Conservation (phyloP, 2,329 filamentous ascomycete genomes). For the Monilinia fructicola region DNA sequence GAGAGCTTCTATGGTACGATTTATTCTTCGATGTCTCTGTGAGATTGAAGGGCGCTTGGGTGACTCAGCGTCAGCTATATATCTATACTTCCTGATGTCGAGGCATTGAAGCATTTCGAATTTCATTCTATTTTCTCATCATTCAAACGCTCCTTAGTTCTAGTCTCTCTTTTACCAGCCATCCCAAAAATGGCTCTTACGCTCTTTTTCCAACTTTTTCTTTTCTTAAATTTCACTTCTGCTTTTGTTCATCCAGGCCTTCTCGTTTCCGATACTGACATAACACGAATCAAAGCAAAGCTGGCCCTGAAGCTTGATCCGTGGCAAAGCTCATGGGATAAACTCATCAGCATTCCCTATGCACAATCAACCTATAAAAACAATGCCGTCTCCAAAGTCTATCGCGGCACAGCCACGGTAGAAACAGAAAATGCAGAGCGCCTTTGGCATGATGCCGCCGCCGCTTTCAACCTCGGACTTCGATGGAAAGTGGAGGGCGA, state of each 20-base stretch:
- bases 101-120: background rate
- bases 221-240: background rate
- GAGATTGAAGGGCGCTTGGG: too few species aligned
- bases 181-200: background rate
- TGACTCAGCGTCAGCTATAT: background rate
- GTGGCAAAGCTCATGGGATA: conserved; percentile 21
- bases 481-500: background rate
- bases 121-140: background rate
- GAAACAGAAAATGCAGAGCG: background rate
- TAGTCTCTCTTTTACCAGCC: background rate
- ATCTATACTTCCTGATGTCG: background rate
- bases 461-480: background rate
- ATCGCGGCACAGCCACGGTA: background rate
- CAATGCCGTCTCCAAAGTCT: background rate
- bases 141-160: background rate
- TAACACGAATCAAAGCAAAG: conserved; percentile 13
- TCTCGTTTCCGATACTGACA: conserved; percentile 2
- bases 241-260: conserved; percentile 7
- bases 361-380: conserved; percentile 2
- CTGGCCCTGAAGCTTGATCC: conserved; percentile 18
- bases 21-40: too few species aligned
- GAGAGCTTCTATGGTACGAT: too few species aligned
- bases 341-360: conserved; percentile 17
- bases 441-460: conserved; percentile 4
- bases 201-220: background rate